These are phyloP conservation scores for Scenedesmus sp. DNA, from an alignment of 163 green algal species.

Conservation along the genomic window DNA sequence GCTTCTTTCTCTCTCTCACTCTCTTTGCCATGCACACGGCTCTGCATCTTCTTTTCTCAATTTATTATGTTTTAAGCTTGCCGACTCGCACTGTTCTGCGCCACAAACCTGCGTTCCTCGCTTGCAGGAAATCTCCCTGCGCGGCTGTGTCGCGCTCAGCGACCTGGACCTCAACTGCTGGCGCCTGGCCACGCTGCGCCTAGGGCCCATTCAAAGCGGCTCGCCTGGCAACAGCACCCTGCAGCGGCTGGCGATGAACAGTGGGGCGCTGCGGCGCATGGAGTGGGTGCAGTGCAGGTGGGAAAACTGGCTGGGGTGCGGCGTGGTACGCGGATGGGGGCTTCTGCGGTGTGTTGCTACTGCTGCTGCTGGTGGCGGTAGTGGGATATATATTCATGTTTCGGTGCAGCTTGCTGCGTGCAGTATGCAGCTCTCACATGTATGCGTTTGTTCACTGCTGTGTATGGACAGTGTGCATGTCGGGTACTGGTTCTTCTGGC, in stretches of 20 bases:
- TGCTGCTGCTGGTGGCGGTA: neutral
- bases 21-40: no score
- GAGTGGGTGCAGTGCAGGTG: constrained; percentile 47
- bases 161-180: constrained; percentile 39
- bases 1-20: neutral
- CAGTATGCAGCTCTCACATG: neutral
- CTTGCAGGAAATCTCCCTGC: constrained; percentile 38
- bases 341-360: neutral
- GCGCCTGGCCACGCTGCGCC: neutral
- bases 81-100: neutral
- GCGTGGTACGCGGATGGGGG: neutral
- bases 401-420: neutral
- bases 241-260: neutral
- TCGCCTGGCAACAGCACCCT: constrained; percentile 1
- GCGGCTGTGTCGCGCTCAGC: constrained; percentile 3
- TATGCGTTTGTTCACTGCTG: neutral
- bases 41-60: neutral
- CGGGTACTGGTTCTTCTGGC: neutral
- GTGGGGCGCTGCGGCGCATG: constrained; percentile 4
- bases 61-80: neutral
- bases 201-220: neutral
- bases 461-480: neutral
- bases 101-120: neutral
- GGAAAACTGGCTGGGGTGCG: no score
- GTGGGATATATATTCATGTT: no score